phyloP scores from a whole-genome alignment of 1,139 yeast species.

The Wickerhamomyces sp. region DNA sequence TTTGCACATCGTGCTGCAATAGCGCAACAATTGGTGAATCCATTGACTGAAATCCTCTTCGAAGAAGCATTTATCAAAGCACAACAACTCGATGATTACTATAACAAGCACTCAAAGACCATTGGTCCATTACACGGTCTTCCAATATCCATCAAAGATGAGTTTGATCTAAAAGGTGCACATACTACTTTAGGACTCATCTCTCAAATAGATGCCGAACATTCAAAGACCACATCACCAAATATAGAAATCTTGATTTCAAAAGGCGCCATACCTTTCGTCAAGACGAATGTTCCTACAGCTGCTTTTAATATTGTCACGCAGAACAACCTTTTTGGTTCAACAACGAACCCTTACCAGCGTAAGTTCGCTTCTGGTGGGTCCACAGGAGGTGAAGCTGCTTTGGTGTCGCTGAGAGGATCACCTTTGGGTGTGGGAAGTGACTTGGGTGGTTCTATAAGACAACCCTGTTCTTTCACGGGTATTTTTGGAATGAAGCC shows the following conservation, averaged over 20 bases:
- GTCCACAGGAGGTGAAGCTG: constrained; percentile 61
- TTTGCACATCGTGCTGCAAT: constrained; percentile 53
- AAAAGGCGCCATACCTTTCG: constrained; percentile 51
- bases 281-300: constrained; percentile 56
- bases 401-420: constrained; percentile 47
- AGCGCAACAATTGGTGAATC: constrained; percentile 52
- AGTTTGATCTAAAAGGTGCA: constrained; percentile 41
- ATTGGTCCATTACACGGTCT: constrained; percentile 65
- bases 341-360: constrained; percentile 45
- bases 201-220: constrained; percentile 32
- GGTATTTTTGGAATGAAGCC: constrained; percentile 56
- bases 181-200: constrained; percentile 43
- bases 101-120: constrained; percentile 28
- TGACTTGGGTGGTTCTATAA: constrained; percentile 61
- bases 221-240: constrained; percentile 31
- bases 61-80: constrained; percentile 39
- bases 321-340: constrained; percentile 41
- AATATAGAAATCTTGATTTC: constrained; percentile 37
- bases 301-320: constrained; percentile 54
- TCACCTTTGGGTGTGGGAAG: constrained; percentile 56
- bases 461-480: constrained; percentile 52
- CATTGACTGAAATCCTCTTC: constrained; percentile 37
- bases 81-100: constrained; percentile 39
- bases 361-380: constrained; percentile 48
- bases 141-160: constrained; percentile 57